Base-by-base conservation (phyloP, 495 filamentous ascomycete species). In the Amphirosellinia nigrospora region DNA sequence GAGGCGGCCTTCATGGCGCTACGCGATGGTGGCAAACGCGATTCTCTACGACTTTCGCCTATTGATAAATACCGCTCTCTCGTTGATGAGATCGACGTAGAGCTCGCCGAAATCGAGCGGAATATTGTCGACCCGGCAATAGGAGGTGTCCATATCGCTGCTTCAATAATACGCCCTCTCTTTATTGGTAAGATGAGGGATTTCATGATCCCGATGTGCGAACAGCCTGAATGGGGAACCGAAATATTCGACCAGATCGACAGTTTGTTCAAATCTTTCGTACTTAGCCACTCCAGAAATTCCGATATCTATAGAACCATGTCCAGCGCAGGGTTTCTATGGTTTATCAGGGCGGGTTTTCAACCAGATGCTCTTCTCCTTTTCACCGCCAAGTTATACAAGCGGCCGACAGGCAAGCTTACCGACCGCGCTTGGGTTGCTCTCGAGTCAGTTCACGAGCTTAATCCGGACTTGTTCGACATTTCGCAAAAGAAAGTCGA, bases 61-160 rank as follows among this genome's bases (percentile, higher is more conserved):
- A 70, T 87, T 6, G 73, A 67, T 0, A 78, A 82, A 26, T 89
- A 86, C 61, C 85, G 89, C 58, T 76, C 76, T 34, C 78, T 78
- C 8, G 77, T 86, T 30, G 80, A 83, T 39, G 77, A 74, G 9
- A 70, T 88, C 8, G 81, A 80, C 36, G 61, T 67, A 36, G 72
- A 77, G 15, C 74, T 87, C 36, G 30, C 82, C 53, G 71, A 80
- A 1, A 84, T 86, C 36, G 86, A 86, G 48, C 73, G 89, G 23
- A 80, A 73, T 2, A 83, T 85, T 59, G 89, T 87, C 70, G 89
- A 91, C 74, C 77, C 80, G 1, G 79, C 82, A 0, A 86, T 88
- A 4, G 81, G 82, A 2, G 85, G 85, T 0, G 78, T 90, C 6
- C 90, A 92, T 72, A 76, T 83, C 39, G 79, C 88, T 52, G 81